phyloP scores from a whole-genome alignment of 1,139 yeast species.

The Petasospora fabianii region DNA sequence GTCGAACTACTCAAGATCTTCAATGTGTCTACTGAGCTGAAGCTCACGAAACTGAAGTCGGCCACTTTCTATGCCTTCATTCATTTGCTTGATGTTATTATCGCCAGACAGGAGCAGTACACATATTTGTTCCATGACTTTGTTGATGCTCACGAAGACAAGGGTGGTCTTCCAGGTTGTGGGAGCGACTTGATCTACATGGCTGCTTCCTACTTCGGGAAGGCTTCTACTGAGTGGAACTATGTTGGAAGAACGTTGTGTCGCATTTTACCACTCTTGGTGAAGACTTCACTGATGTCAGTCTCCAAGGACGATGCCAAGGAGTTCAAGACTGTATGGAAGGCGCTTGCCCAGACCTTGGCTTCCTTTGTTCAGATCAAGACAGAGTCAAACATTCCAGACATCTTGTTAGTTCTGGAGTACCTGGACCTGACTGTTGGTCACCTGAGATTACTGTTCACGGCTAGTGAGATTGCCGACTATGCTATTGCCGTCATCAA shows the following conservation, averaged over 20 bases:
- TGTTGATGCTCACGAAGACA: slow-evolving; percentile 24
- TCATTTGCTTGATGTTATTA: slow-evolving; percentile 57
- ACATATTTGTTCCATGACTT: slow-evolving; percentile 52
- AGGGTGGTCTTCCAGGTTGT: slow-evolving; percentile 36
- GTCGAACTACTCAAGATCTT: slow-evolving; percentile 42
- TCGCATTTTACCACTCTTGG: slow-evolving; percentile 50
- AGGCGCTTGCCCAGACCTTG: slow-evolving; percentile 39
- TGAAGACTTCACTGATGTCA: slow-evolving; percentile 37
- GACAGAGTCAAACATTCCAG: slow-evolving; percentile 47
- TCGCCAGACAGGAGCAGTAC: slow-evolving; percentile 66
- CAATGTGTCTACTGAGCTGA: slow-evolving; percentile 24
- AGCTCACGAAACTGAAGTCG: slow-evolving; percentile 24
- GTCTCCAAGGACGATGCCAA: slow-evolving; percentile 27
- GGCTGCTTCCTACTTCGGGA: slow-evolving; percentile 44
- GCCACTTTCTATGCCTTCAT: slow-evolving; percentile 52
- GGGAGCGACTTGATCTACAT: slow-evolving; percentile 49
- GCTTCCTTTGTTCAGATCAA: slow-evolving; percentile 46
- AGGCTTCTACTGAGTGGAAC: slow-evolving; percentile 56
- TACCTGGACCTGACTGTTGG: slow-evolving; percentile 51
- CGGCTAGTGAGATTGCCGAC: slow-evolving; percentile 38
- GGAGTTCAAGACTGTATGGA: slow-evolving; percentile 33
- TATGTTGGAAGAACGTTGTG: slow-evolving; percentile 61
- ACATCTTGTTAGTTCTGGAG: slow-evolving; percentile 58
- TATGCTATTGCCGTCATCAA: slow-evolving; percentile 41
- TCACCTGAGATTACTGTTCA: slow-evolving; percentile 39